phyloP scores from a whole-genome alignment of 352 stramenopile genomes.

The Pythium guiyangense region DNA sequence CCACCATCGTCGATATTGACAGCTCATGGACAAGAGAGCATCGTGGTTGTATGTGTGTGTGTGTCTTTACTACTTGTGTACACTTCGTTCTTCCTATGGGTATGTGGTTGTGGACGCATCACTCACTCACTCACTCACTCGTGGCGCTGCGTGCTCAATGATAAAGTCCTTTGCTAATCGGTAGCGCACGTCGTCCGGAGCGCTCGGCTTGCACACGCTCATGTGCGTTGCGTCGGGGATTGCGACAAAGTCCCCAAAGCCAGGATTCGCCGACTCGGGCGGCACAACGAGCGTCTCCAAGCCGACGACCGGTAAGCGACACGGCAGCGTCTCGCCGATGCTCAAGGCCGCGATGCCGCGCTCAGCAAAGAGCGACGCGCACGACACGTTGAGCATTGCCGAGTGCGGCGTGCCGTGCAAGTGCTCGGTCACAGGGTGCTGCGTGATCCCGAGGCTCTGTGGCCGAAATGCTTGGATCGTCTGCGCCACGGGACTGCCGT shows the following conservation, averaged over 20 bases:
- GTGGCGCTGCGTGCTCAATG: conserved; percentile 10
- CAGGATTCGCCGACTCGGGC: conserved; percentile 56
- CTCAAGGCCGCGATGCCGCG: conserved; percentile 56
- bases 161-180: conserved; percentile 64
- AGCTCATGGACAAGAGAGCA: too few relatives aligned
- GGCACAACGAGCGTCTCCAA: conserved; percentile 76
- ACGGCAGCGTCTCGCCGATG: conserved; percentile 61
- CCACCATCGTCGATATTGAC: too few relatives aligned
- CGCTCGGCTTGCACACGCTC: conserved; percentile 73
- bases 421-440: conserved; percentile 71
- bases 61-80: too few relatives aligned
- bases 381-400: conserved; percentile 81
- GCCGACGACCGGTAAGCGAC: conserved; percentile 56
- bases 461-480: conserved; percentile 57
- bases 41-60: too few relatives aligned
- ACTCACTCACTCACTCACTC: not conserved
- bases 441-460: conserved; percentile 33
- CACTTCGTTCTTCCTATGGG: too few relatives aligned
- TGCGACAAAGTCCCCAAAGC: conserved; percentile 64
- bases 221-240: conserved; percentile 63
- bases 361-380: conserved; percentile 39
- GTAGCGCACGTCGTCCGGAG: conserved; percentile 54
- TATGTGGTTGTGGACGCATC: too few relatives aligned
- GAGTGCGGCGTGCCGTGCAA: conserved; percentile 72
- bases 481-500: conserved; percentile 71